Percentiles rank a stretch among this genome's conserved stretches.
Evolutionary conservation across 345 rosid species (phyloP).

Genomic region (Ailanthus altissimus): DNA sequence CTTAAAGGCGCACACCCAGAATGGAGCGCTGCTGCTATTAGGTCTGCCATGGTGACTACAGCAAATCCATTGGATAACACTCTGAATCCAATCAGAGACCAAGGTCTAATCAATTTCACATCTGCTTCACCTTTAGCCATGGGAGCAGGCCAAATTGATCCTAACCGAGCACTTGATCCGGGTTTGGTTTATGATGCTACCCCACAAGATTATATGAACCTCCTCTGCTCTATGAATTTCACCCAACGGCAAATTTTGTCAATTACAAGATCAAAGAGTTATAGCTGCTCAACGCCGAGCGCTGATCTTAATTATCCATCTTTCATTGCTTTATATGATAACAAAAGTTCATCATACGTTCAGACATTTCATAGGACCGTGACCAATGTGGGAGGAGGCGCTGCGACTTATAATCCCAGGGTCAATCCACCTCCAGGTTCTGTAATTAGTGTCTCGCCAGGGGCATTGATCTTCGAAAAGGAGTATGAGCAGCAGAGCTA

Average conservation of each 20-base stretch:
- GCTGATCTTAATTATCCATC: constrained; percentile 51
- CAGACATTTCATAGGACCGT: constrained; percentile 33
- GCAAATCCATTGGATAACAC: constrained; percentile 43
- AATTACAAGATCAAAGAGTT: constrained; percentile 39
- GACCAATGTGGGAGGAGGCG: constrained; percentile 41
- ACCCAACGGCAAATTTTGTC: constrained; percentile 36
- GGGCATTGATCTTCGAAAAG: constrained; percentile 26
- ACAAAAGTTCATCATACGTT: not conserved
- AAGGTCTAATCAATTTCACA: not conserved
- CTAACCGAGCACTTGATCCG: constrained; percentile 46
- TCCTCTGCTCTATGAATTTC: constrained; percentile 45
- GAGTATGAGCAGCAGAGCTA: constrained; percentile 33
- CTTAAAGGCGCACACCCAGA: constrained; percentile 47
- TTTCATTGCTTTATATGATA: constrained; percentile 36
- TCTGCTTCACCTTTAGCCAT: constrained; percentile 43
- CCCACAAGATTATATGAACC: constrained; percentile 43
- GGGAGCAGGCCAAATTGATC: constrained; percentile 47
- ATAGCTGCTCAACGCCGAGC: constrained; percentile 30
- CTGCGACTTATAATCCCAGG: constrained; percentile 33
- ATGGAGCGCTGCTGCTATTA: constrained; percentile 59
- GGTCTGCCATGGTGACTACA: constrained; percentile 58
- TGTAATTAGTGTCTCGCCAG: constrained; percentile 27
- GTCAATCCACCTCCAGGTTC: constrained; percentile 29
- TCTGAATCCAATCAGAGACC: constrained; percentile 34
- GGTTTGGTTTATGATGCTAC: constrained; percentile 49